Base-by-base conservation (phyloP, 768 basidiomycete species). In the Antrodiella citrinella region DNA sequence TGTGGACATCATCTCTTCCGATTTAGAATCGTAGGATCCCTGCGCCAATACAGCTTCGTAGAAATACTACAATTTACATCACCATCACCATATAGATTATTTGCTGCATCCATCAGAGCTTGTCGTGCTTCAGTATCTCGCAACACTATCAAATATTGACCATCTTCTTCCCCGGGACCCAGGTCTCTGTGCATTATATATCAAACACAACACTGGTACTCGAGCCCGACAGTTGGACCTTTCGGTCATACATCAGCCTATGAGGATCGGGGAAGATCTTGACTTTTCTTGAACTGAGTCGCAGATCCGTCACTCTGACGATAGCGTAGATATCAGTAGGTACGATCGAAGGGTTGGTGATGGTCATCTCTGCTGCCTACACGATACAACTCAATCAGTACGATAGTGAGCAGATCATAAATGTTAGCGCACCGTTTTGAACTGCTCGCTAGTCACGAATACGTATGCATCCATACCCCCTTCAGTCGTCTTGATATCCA, bases 401-500 rank as follows among this genome's bases (percentile, higher is more conserved):
- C 15, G 7, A 15, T 7, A 35, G 30, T 35, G 15, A 7, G 30
- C 30, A 35, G 39, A 45, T 5, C 18, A 25, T 4, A 51, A 13
- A 12, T 7, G 44, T 13, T 26, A 10, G 53, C 63, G 13, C 13
- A 64, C 64, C 45, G 51, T 47, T 18, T 48, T 21, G 47, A 65
- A 43, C 51, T 65, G 63, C 2, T 18, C 7, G 2, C 35, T 5
- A 30, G 57, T 64, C 54, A 64, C 57, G 46, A 61, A 58, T 46
- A 65, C 64, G 12, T 57, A 51, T 10, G 54, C 54, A 9, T 26
- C 19, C 22, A 45, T 51, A 11, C 48, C 38, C 12, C 52, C 46
- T 2, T 52, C 47, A 20, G 64, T 61, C 2, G 63, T 48, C 52
- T 65, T 65, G 44, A 65, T 60, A 47, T 65, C 64, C n/a, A 65